Evolutionary conservation across 2,329 filamentous ascomycete genomes (phyloP), one percentile per base, ranked within the genome.

Genomic region (Fusarium mangiferae): DNA sequence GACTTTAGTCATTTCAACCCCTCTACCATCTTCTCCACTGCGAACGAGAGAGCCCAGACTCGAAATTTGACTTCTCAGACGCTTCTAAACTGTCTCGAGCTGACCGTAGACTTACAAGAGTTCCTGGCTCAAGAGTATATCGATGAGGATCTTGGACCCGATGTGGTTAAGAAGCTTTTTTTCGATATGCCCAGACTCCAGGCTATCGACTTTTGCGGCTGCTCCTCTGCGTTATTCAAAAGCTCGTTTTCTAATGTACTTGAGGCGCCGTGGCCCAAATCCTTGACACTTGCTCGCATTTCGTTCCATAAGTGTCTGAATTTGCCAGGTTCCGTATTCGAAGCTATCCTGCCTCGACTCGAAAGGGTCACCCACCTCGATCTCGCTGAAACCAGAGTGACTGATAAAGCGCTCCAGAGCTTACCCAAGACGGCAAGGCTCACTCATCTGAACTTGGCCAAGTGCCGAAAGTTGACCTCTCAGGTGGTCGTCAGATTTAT

Each of bases 1-100:
- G 94, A 96, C 83, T 95, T 96, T 78, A 95, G 92, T 70, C 93
- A 95, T 85, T 95, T 95, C 83, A 95, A 94, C 80, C 93, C 93
- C 28, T 90, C 92, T 61, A 92, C 92, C 62, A 87, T 94, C 72
- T 94, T 94, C 79, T 89, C 90, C 68, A 94, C 92, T 20, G 92
- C 91, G 74, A 90, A 91, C 81, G 92, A 94, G 87, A 91, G 93
- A 66, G 88, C 89, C 30, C 89, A 92, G 81, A 93, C 93, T 64
- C 90, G 90, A 79, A 94, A 95, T 83, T 82, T 96, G 77, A 96
- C 93, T 26, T 86, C 92, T 22, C 89, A 90, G 78, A 96, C 93
- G 9, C 86, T 96, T 55, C 83, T 92, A 59, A 87, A 91, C 80
- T 95, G 92, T 80, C 84, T 96, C 60, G 85, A 92, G 72, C 84